Conservation (phyloP, 306 rosid genomes). For the Malus domestica region ASM211411v1 NC_041805.1:10264501-10265000, state of each 20-base stretch:
- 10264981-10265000: conserved; percentile 74
- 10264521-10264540: too few relatives aligned
- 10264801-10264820: conserved; percentile 92
- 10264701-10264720: conserved; percentile 55
- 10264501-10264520: too few relatives aligned
- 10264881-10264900: conserved; percentile 57
- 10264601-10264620: background rate
- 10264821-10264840: conserved; percentile 37
- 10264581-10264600: too few relatives aligned
- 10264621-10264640: background rate
- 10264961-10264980: conserved; percentile 67
- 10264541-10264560: too few relatives aligned
- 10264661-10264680: conserved; percentile 82
- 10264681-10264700: conserved; percentile 58
- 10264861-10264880: conserved; percentile 54
- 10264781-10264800: conserved; percentile 63
- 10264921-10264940: conserved; percentile 71
- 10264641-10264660: conserved; percentile 64
- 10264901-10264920: conserved; percentile 65
- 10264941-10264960: conserved; percentile 77
- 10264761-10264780: conserved; percentile 46
- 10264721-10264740: conserved; percentile 81
- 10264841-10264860: conserved; percentile 63
- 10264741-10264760: conserved; percentile 48
- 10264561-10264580: too few relatives aligned